These are phyloP conservation scores for Gaeumannomyces tritici DNA, from an alignment of 2,329 filamentous ascomycete species.

Conservation along the genomic window DNA sequence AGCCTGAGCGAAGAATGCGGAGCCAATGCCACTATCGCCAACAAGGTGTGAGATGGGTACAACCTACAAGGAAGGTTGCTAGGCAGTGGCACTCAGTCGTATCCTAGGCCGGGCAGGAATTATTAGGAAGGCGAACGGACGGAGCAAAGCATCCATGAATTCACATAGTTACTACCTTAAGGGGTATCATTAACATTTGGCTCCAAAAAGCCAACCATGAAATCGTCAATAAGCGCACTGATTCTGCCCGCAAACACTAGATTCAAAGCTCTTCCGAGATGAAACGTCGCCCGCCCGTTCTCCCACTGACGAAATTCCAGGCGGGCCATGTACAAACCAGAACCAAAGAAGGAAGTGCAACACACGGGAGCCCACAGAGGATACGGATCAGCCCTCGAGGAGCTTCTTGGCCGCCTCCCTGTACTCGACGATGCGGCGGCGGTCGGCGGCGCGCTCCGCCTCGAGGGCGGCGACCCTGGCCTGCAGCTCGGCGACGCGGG, in stretches of 20 bases:
- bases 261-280: too few species aligned
- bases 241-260: too few species aligned
- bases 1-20: background rate
- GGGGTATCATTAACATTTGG: too few species aligned
- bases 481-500: slow-evolving; percentile 10
- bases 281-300: background rate
- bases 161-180: too few species aligned
- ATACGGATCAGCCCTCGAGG: background rate
- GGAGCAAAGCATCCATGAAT: too few species aligned
- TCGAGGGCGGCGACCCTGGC: slow-evolving; percentile 9
- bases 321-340: background rate
- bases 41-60: too few species aligned
- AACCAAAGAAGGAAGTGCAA: background rate
- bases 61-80: background rate
- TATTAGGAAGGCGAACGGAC: too few species aligned
- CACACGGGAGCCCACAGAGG: background rate
- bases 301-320: background rate
- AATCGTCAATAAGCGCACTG: too few species aligned
- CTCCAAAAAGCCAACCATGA: too few species aligned
- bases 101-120: too few species aligned
- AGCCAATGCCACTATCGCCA: background rate
- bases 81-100: background rate
- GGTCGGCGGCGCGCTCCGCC: background rate
- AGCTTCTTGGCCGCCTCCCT: background rate
- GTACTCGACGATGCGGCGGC: background rate